A percentile compares a stretch with the other conserved stretches of the same genome.
Conservation (phyloP, 1,284 basidiomycete species). For the Sanguinoderma infundibulare region DNA sequence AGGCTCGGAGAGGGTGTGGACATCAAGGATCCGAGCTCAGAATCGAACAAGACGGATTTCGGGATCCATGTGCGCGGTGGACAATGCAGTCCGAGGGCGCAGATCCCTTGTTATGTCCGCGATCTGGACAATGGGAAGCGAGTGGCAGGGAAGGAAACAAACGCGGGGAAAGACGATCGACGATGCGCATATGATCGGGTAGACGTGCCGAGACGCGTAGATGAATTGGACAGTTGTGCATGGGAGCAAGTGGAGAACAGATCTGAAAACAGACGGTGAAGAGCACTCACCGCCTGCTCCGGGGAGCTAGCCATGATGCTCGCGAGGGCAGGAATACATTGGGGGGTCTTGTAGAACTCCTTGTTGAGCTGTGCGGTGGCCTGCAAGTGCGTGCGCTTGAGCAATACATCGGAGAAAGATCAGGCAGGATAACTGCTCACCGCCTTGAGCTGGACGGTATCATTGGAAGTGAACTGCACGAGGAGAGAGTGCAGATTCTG, state of each 20-base stretch:
- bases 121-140: slow-evolving; percentile 5
- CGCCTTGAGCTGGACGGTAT: slow-evolving; percentile 87
- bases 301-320: slow-evolving; percentile 88
- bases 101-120: background rate
- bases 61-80: background rate
- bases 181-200: slow-evolving; percentile 6
- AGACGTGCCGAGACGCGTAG: background rate
- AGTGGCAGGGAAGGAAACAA: background rate
- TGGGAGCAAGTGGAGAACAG: background rate
- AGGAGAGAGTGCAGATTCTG: slow-evolving; percentile 86
- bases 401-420: background rate
- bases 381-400: slow-evolving; percentile 43
- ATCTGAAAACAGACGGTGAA: background rate
- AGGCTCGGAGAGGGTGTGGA: background rate
- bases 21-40: background rate
- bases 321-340: slow-evolving; percentile 91
- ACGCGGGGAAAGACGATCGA: background rate
- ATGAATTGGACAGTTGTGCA: background rate
- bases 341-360: slow-evolving; percentile 90
- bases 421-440: slow-evolving; percentile 50
- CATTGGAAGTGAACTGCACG: slow-evolving; percentile 82
- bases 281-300: slow-evolving; percentile 65
- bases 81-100: background rate
- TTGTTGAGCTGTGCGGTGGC: slow-evolving; percentile 92
- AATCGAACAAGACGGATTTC: background rate